Conservation (phyloP, 768 basidiomycete species). For the Podaxis carcinomalis region DNA sequence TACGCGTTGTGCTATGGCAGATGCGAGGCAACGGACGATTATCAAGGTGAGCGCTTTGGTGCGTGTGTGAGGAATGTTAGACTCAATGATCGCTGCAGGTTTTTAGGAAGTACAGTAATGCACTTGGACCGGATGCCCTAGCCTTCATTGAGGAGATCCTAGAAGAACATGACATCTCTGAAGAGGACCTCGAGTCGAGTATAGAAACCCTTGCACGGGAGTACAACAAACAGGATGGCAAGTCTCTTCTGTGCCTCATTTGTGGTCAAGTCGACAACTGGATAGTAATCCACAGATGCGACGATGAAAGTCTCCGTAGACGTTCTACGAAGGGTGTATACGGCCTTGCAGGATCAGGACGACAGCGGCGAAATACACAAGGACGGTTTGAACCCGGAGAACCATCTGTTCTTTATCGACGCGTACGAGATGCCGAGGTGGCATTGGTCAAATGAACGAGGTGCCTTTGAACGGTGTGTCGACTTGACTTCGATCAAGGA, state of each 20-base stretch:
- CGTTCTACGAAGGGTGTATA: slow-evolving; percentile 69
- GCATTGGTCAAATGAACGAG: slow-evolving; percentile 84
- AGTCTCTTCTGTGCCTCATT: slow-evolving; percentile 11
- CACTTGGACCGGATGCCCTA: slow-evolving; percentile 75
- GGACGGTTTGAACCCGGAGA: slow-evolving; percentile 73
- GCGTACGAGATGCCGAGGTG: slow-evolving; percentile 96
- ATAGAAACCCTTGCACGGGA: slow-evolving; percentile 80
- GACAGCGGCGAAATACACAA: slow-evolving; percentile 45
- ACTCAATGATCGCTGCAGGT: slow-evolving; percentile 41
- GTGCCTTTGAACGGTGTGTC: slow-evolving; percentile 82
- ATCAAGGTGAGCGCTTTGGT: slow-evolving; percentile 36
- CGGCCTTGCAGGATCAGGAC: slow-evolving; percentile 65
- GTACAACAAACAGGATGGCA: slow-evolving; percentile 88
- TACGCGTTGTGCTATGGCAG: slow-evolving; percentile 30
- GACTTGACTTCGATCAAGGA: neutral
- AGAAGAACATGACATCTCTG: slow-evolving; percentile 63
- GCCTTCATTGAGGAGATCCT: slow-evolving; percentile 69
- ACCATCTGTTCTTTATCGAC: slow-evolving; percentile 78
- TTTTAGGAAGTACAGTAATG: slow-evolving; percentile 85
- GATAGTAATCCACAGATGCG: slow-evolving; percentile 46
- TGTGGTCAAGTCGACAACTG: neutral
- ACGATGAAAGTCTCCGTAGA: slow-evolving; percentile 76
- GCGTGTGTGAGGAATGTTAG: neutral
- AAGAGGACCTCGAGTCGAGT: slow-evolving; percentile 67
- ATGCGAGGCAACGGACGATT: slow-evolving; percentile 42